phyloP scores from a whole-genome alignment of 768 basidiomycete genomes.

The Suillus paluster region DNA sequence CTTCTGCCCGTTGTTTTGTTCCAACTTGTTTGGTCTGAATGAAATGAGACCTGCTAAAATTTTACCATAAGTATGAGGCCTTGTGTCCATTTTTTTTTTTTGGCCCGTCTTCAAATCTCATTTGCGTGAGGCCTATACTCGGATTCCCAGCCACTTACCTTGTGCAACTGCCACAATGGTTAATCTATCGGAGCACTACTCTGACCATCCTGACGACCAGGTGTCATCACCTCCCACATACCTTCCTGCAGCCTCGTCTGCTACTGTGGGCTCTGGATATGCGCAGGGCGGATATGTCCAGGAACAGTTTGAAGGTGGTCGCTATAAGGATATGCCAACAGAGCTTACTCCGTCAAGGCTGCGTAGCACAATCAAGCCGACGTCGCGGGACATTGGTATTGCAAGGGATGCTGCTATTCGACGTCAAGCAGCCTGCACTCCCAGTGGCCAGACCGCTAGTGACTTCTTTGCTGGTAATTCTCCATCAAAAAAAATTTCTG shows the following conservation, averaged over 20 bases:
- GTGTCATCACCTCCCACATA: background rate
- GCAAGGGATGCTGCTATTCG: background rate
- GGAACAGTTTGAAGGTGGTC: background rate
- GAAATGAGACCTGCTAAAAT: background rate
- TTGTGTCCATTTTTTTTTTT: background rate
- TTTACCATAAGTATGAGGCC: background rate
- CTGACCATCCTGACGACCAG: background rate
- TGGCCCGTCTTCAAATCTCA: no score
- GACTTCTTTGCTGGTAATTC: background rate
- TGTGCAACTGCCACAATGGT: no score
- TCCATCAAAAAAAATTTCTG: background rate
- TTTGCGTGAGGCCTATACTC: no score
- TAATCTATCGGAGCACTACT: background rate
- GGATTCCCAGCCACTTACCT: no score
- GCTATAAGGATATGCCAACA: background rate
- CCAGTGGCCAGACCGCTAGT: background rate
- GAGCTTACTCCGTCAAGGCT: background rate
- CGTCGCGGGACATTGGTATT: background rate
- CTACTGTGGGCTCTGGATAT: background rate
- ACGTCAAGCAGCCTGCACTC: background rate
- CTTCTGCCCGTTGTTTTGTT: no score
- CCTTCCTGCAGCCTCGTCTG: background rate
- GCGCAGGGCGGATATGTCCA: background rate
- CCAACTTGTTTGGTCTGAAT: background rate
- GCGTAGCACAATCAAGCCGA: background rate